phyloP scores from a whole-genome alignment of 495 filamentous ascomycete species.

The Aspergillus funiculosus region DNA sequence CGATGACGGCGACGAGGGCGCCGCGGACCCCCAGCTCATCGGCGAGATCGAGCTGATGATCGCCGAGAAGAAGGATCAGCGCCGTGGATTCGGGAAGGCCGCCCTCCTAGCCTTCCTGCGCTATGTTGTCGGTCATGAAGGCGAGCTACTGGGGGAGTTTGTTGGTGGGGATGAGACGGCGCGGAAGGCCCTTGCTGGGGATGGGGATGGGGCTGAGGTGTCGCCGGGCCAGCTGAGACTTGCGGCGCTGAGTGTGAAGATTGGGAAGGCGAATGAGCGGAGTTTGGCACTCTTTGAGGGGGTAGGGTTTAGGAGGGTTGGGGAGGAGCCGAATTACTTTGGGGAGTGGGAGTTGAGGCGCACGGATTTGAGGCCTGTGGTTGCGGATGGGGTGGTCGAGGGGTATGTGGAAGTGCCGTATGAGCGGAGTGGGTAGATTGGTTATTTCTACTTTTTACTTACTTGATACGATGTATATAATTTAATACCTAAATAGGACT shows the following conservation, averaged over 20 bases:
- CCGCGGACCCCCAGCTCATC: conserved; percentile 36
- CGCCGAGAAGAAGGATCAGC: conserved; percentile 51
- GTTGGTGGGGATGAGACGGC: conserved; percentile 19
- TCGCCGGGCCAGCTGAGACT: conserved; percentile 13
- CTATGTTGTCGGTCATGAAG: conserved; percentile 51
- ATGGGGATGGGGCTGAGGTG: background rate
- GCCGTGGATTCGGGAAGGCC: conserved; percentile 60
- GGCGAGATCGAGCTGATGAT: conserved; percentile 92
- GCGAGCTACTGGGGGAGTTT: conserved; percentile 57
- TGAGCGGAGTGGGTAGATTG: conserved; percentile 20
- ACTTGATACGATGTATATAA: background rate
- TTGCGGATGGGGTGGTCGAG: conserved; percentile 24
- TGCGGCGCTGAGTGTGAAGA: conserved; percentile 53
- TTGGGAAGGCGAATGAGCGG: conserved; percentile 47
- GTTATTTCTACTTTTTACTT: conserved; percentile 1
- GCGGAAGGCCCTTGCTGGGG: conserved; percentile 3
- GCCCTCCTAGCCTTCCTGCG: conserved; percentile 61
- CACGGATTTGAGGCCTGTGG: conserved; percentile 25
- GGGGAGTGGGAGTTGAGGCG: conserved; percentile 56
- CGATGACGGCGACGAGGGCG: conserved; percentile 36
- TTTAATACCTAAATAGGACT: no score
- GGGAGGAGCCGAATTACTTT: conserved; percentile 55
- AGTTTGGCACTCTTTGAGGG: conserved; percentile 59
- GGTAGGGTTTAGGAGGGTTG: conserved; percentile 47
- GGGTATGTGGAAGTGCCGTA: conserved; percentile 41